A percentile compares a stretch with the other conserved stretches of the same genome.
Evolutionary conservation across 768 basidiomycete genomes (phyloP).

Genomic region (Asterophora parasitica): DNA sequence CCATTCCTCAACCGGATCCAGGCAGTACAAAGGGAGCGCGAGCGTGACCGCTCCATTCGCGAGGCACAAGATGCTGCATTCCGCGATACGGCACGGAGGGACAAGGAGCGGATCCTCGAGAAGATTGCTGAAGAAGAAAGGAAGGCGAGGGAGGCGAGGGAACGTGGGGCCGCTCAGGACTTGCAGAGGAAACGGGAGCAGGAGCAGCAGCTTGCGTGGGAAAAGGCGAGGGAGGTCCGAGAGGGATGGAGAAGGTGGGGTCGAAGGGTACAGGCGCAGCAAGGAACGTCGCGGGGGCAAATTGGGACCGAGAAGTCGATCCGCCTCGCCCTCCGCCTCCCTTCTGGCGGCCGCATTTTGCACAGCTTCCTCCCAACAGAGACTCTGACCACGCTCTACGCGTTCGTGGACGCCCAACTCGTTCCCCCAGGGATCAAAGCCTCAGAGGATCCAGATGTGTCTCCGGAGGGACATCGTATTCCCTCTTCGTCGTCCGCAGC

Average conservation of each 20-base stretch:
- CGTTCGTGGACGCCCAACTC: conserved; percentile 63
- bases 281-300: conserved; percentile 14
- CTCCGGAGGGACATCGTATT: conserved; percentile 29
- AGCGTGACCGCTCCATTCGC: conserved; percentile 56
- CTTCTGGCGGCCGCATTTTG: conserved; percentile 53
- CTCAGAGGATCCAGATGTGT: conserved; percentile 36
- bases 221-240: conserved; percentile 35
- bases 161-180: no score
- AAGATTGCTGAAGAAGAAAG: conserved; percentile 39
- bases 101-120: conserved; percentile 62
- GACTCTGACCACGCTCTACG: conserved; percentile 62
- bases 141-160: conserved; percentile 12
- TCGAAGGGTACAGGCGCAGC: conserved; percentile 34
- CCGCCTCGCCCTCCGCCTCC: conserved; percentile 50
- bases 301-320: conserved; percentile 18
- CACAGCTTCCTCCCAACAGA: conserved; percentile 47
- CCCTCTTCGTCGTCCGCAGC: conserved; percentile 25
- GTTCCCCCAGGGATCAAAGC: conserved; percentile 36
- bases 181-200: conserved; percentile 39
- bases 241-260: conserved; percentile 43
- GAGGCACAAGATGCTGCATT: conserved; percentile 84
- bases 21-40: conserved; percentile 42
- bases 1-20: conserved; percentile 69
- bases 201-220: no score
- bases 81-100: conserved; percentile 54